phyloP scores from a whole-genome alignment of 108 stramenopile species.

The Epipyxis sp. region DNA sequence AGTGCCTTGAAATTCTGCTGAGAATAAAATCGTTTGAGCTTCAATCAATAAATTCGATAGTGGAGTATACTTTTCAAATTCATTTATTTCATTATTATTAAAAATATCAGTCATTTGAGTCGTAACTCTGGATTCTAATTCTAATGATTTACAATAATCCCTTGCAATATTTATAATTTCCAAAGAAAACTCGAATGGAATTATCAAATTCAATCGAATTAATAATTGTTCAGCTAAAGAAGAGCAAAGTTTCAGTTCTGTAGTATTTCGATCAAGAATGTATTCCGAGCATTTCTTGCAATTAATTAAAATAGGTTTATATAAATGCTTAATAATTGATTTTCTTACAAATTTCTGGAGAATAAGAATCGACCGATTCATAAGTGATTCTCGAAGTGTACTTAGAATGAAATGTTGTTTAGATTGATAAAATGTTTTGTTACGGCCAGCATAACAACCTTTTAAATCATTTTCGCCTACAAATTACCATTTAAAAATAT shows the following conservation, averaged over 20 bases:
- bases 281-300: no score
- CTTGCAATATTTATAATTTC: background rate
- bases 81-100: background rate
- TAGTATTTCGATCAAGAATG: no score
- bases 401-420: background rate
- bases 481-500: no score
- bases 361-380: background rate
- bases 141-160: background rate
- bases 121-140: background rate
- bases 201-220: no score
- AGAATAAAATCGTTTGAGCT: background rate
- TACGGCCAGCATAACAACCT: background rate
- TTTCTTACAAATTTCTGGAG: background rate
- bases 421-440: slow-evolving; percentile 15
- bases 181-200: no score
- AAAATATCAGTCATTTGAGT: background rate
- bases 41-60: background rate
- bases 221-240: no score
- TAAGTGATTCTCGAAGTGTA: background rate
- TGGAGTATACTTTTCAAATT: background rate
- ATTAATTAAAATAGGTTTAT: no score
- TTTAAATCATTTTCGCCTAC: background rate
- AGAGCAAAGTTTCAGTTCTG: no score
- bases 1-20: background rate
- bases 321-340: slow-evolving; percentile 1